phyloP scores from a whole-genome alignment of 148 eudicot genomes.

The Camellia japonica region DNA sequence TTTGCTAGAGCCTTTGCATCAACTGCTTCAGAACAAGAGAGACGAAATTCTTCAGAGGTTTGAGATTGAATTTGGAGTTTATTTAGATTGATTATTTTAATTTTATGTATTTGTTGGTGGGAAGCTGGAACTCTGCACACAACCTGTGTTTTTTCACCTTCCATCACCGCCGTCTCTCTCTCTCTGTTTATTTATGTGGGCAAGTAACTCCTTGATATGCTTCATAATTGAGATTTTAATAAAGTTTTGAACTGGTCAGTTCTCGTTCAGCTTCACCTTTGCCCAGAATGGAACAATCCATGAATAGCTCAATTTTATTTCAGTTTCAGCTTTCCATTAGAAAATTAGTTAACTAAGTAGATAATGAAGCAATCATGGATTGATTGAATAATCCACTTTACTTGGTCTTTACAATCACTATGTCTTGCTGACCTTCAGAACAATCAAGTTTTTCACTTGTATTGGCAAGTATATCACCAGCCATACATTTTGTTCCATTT shows the following conservation, averaged over 20 bases:
- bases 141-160: background rate
- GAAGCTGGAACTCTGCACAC: background rate
- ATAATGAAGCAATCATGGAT: background rate
- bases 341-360: background rate
- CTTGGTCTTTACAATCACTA: background rate
- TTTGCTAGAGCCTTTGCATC: conserved; percentile 32
- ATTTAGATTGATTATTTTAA: background rate
- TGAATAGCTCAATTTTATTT: background rate
- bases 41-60: conserved; percentile 27
- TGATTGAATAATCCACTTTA: background rate
- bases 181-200: background rate
- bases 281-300: background rate
- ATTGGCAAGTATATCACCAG: background rate
- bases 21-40: conserved; percentile 21
- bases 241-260: background rate
- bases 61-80: background rate
- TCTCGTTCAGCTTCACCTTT: background rate
- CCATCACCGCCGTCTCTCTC: background rate
- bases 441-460: background rate
- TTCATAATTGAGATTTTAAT: background rate
- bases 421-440: background rate
- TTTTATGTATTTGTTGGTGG: background rate
- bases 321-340: background rate
- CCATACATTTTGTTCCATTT: background rate
- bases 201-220: background rate